Percentiles rank a stretch among this genome's conserved stretches.
Evolutionary conservation across 2,329 filamentous ascomycete species (phyloP).

Genomic region (Volutella citrinella): DNA sequence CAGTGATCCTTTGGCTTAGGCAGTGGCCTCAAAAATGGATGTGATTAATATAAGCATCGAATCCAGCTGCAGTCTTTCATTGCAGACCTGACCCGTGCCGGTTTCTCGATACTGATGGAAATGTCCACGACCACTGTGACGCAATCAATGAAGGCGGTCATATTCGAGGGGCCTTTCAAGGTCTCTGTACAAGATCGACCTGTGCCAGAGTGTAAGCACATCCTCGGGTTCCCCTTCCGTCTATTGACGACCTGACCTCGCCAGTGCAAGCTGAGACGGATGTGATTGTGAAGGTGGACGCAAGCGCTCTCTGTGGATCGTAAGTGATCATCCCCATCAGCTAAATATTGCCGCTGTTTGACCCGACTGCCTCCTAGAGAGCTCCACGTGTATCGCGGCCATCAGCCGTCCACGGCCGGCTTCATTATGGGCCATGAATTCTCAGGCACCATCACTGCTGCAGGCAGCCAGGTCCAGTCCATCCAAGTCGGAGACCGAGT

Average conservation of each 20-base stretch:
- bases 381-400: slow-evolving; percentile 81
- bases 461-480: slow-evolving; percentile 64
- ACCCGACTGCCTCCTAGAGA: slow-evolving; percentile 51
- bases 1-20: no score
- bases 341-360: not conserved
- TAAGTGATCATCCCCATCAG: slow-evolving; percentile 41
- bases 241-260: no score
- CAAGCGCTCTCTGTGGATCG: slow-evolving; percentile 86
- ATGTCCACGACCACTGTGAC: no score
- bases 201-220: no score
- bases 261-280: slow-evolving; percentile 67
- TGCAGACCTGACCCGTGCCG: no score
- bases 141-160: slow-evolving; percentile 88
- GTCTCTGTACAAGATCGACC: slow-evolving; percentile 77
- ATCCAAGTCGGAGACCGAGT: slow-evolving; percentile 74
- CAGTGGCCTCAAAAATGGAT: no score
- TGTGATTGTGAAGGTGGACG: slow-evolving; percentile 78
- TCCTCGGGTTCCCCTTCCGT: no score
- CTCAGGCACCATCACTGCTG: slow-evolving; percentile 68
- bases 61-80: no score
- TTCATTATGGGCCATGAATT: slow-evolving; percentile 83
- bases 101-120: no score
- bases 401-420: slow-evolving; percentile 64
- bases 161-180: slow-evolving; percentile 77
- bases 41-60: no score